Evolutionary conservation across 2,329 filamentous ascomycete species (phyloP).

Genomic region (Neoscytalidium dimidiatum): DNA sequence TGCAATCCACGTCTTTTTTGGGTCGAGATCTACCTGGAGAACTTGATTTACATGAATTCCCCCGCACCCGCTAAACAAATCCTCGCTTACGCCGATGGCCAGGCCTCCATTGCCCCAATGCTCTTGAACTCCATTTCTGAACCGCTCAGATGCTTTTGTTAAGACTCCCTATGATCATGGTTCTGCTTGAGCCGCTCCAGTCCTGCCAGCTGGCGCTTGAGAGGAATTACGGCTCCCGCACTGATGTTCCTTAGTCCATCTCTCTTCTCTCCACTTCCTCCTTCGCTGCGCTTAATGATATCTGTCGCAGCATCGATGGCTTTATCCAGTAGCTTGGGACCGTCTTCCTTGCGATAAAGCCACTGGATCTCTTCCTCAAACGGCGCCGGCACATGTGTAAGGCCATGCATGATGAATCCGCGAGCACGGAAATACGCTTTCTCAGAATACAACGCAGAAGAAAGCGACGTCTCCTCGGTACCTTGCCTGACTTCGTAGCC

Average conservation of each 20-base stretch:
- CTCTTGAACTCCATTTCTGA: not conserved
- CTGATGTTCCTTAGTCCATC: constrained; percentile 52
- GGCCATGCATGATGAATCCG: constrained; percentile 52
- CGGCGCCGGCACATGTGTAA: constrained; percentile 45
- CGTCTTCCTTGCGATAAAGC: constrained; percentile 47
- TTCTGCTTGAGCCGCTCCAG: constrained; percentile 32
- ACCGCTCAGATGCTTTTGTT: constrained; percentile 1
- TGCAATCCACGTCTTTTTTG: not conserved
- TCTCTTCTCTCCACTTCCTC: constrained; percentile 29
- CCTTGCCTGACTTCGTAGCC: constrained; percentile 57
- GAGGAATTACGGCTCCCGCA: constrained; percentile 48
- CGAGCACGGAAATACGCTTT: constrained; percentile 56
- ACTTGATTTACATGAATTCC: not conserved
- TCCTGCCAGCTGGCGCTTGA: constrained; percentile 42
- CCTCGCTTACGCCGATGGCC: not conserved
- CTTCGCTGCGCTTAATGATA: constrained; percentile 41
- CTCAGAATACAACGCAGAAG: constrained; percentile 55
- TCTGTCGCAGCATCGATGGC: constrained; percentile 46
- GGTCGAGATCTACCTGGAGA: not conserved
- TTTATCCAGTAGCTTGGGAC: constrained; percentile 45
- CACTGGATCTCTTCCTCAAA: constrained; percentile 56
- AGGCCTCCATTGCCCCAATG: not conserved
- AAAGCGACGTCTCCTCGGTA: constrained; percentile 47
- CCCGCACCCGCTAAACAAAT: not conserved
- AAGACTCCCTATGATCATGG: not conserved